Percentiles rank a stretch among this genome's conserved stretches.
These are phyloP conservation scores for Pestalotiopsis sp. DNA, from an alignment of 2,329 filamentous ascomycete species.

Conservation along the genomic window DNA sequence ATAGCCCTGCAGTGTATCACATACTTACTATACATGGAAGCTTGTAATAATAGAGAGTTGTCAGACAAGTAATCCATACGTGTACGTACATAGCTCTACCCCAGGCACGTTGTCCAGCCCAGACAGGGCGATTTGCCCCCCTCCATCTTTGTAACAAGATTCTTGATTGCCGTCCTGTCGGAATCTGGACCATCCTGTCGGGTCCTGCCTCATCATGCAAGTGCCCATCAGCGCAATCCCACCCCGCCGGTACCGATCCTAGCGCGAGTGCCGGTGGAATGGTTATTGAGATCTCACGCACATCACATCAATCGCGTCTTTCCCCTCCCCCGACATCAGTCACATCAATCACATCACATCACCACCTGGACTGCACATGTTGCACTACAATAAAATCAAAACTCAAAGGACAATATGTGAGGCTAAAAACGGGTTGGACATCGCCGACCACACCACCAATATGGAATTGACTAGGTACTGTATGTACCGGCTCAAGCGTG, in stretches of 20 bases:
- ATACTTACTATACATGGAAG: no score
- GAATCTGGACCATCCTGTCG: conserved; percentile 5
- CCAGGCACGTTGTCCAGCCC: not conserved
- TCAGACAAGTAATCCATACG: no score
- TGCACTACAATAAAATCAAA: not conserved
- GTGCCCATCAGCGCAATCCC: conserved; percentile 2
- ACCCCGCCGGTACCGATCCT: conserved; percentile 5
- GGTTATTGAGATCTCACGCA: not conserved
- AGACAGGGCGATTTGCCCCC: not conserved
- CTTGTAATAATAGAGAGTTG: no score
- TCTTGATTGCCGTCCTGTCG: not conserved
- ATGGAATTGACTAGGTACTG: no score
- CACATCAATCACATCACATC: not conserved
- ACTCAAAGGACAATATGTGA: no score
- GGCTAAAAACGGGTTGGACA: no score
- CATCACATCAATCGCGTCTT: not conserved
- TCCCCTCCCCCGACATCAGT: no score
- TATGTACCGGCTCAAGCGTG: no score
- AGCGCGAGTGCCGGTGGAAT: not conserved
- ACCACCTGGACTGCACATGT: not conserved
- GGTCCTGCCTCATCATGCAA: conserved; percentile 1
- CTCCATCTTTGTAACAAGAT: not conserved
- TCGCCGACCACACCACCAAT: no score
- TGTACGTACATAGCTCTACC: not conserved
- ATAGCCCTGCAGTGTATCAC: not conserved